Conservation (phyloP, 1,284 basidiomycete genomes). For the Polyporus tsugae region DNA sequence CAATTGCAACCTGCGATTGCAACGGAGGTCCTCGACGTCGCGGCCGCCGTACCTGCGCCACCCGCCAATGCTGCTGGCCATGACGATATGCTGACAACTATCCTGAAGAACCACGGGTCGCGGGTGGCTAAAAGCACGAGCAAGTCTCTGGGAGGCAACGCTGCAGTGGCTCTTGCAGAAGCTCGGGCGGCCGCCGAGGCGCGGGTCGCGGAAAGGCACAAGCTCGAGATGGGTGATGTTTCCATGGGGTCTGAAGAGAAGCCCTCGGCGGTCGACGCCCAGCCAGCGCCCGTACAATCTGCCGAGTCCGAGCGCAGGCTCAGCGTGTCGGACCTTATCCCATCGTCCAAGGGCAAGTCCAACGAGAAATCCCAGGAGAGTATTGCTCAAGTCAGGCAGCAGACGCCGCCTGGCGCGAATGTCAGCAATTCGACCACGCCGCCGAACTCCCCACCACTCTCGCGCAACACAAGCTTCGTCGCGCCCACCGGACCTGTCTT, state of each 20-base stretch:
- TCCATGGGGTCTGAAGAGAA: slow-evolving; percentile 20
- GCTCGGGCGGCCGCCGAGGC: slow-evolving; percentile 77
- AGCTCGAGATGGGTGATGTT: slow-evolving; percentile 44
- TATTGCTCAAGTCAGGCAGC: not conserved
- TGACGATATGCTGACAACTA: slow-evolving; percentile 56
- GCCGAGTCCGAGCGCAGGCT: slow-evolving; percentile 49
- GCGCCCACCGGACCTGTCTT: slow-evolving; percentile 58
- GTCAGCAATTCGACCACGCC: slow-evolving; percentile 63
- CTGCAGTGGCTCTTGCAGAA: slow-evolving; percentile 70
- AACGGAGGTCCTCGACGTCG: not conserved
- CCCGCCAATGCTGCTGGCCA: slow-evolving; percentile 44
- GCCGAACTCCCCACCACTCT: slow-evolving; percentile 55
- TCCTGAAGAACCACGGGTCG: slow-evolving; percentile 73
- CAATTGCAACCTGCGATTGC: slow-evolving; percentile 4
- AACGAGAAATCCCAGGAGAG: slow-evolving; percentile 12
- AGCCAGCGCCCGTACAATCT: not conserved
- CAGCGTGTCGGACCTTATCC: slow-evolving; percentile 62
- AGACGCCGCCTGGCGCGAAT: slow-evolving; percentile 30
- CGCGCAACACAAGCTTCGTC: slow-evolving; percentile 42
- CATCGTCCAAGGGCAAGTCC: slow-evolving; percentile 22
- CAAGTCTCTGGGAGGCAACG: slow-evolving; percentile 69
- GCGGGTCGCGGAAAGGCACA: slow-evolving; percentile 67
- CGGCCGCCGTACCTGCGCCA: not conserved
- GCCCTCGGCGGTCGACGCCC: slow-evolving; percentile 10
- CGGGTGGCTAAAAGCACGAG: slow-evolving; percentile 65